A percentile compares a stretch with the other conserved stretches of the same genome.
These are phyloP conservation scores for Madurella mycetomatis DNA, from an alignment of 2,329 filamentous ascomycete genomes.

Conservation along the genomic window DNA sequence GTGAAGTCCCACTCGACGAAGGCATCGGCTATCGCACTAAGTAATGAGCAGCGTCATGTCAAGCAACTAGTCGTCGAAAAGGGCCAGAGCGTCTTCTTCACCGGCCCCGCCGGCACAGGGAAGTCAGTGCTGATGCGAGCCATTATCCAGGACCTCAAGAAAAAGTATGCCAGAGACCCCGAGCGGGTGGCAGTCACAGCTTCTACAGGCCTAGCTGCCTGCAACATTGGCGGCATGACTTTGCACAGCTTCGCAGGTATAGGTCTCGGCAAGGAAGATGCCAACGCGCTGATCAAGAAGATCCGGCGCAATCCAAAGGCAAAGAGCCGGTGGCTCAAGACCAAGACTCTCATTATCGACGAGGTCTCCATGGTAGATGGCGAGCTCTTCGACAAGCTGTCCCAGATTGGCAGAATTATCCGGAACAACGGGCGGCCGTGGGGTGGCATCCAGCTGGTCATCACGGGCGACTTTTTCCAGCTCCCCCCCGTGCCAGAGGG, in stretches of 20 bases:
- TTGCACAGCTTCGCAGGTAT: constrained; percentile 96
- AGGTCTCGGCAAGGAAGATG: constrained; percentile 86
- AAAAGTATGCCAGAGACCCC: constrained; percentile 69
- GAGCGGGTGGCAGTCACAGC: constrained; percentile 90
- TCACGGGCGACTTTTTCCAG: constrained; percentile 98
- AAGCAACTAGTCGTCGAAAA: constrained; percentile 75
- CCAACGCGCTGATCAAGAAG: constrained; percentile 77
- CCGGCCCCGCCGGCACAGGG: constrained; percentile 90
- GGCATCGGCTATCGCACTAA: constrained; percentile 63
- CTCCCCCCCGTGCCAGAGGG: constrained; percentile 77
- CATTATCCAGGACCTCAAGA: constrained; percentile 76
- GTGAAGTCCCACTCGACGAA: constrained; percentile 30
- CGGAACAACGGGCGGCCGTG: constrained; percentile 90
- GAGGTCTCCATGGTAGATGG: constrained; percentile 99
- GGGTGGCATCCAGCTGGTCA: constrained; percentile 90
- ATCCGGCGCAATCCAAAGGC: constrained; percentile 85
- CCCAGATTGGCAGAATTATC: constrained; percentile 77
- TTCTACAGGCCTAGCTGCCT: constrained; percentile 91
- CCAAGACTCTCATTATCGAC: constrained; percentile 84
- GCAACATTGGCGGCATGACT: constrained; percentile 93
- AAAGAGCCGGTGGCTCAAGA: constrained; percentile 81
- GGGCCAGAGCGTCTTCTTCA: constrained; percentile 92
- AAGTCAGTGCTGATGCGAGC: constrained; percentile 94
- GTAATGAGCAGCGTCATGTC: constrained; percentile 80
- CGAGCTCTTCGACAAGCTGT: constrained; percentile 93